Conservation (phyloP, 2,329 filamentous ascomycete genomes). For the Monilinia fructicola region DNA sequence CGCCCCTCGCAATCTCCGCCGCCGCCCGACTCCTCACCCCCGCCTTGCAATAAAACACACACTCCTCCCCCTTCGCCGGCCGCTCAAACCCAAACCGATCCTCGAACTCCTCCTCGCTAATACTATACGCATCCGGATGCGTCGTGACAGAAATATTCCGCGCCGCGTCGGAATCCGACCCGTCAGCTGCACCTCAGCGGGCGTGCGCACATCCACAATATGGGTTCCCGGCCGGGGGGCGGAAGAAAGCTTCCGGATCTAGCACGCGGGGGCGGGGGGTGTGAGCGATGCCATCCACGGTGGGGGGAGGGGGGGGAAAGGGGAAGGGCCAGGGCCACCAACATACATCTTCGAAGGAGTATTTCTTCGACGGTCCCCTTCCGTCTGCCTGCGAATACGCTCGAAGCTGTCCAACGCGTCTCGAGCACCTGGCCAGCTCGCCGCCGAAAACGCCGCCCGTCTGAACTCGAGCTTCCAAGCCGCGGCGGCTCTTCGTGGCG, state of each 20-base stretch:
- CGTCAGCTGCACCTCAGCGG: constrained; percentile 59
- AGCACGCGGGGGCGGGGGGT: not conserved
- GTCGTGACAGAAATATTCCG: constrained; percentile 80
- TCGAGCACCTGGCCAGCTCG: not conserved
- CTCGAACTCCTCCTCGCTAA: constrained; percentile 75
- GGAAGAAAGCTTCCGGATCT: constrained; percentile 8
- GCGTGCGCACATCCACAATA: constrained; percentile 64
- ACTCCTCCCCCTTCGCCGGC: constrained; percentile 54
- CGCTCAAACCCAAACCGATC: constrained; percentile 77
- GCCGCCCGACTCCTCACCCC: constrained; percentile 80
- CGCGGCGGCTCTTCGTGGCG: not conserved
- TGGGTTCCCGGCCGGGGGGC: not conserved
- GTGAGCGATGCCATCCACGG: not conserved
- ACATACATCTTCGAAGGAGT: constrained; percentile 19
- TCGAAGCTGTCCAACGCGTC: not conserved
- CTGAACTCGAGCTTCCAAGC: not conserved
- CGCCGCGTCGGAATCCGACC: constrained; percentile 75
- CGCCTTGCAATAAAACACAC: constrained; percentile 92
- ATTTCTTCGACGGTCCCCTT: not conserved
- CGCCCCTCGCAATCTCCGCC: constrained; percentile 70
- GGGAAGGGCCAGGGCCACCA: not conserved
- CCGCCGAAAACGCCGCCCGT: not conserved
- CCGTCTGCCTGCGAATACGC: not conserved
- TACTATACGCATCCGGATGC: constrained; percentile 75
- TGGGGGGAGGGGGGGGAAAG: too few species aligned